These are phyloP conservation scores for Breviolum minutum DNA, from an alignment of 73 alveolate species.

Conservation along the genomic window DNA sequence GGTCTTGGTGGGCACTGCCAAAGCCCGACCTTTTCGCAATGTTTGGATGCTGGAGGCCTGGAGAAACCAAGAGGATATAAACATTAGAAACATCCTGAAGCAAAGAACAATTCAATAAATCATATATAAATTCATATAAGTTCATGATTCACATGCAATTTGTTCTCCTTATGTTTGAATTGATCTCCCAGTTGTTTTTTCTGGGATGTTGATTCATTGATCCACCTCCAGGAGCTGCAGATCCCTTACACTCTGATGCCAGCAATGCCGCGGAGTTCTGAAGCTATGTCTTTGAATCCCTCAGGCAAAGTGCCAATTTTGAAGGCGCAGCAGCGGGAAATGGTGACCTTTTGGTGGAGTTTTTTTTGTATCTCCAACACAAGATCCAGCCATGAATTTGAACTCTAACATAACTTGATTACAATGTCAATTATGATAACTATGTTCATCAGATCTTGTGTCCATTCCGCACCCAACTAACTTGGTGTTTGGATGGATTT, in stretches of 20 bases:
- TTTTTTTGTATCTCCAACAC: not conserved
- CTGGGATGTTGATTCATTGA: not conserved
- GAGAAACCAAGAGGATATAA: too few species aligned
- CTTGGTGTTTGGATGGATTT: too few species aligned
- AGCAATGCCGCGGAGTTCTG: slow-evolving; percentile 48
- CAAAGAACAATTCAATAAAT: too few species aligned
- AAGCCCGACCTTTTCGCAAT: slow-evolving; percentile 73
- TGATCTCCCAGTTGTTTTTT: not conserved
- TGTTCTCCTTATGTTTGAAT: not conserved
- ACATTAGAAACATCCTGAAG: too few species aligned
- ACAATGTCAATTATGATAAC: too few species aligned
- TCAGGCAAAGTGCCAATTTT: slow-evolving; percentile 51
- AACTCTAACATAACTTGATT: not conserved
- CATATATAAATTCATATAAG: too few species aligned
- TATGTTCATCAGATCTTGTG: too few species aligned
- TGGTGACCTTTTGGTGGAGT: not conserved
- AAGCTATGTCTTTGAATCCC: not conserved
- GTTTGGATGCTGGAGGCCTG: slow-evolving; percentile 92
- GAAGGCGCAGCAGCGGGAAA: not conserved
- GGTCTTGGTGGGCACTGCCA: slow-evolving; percentile 60
- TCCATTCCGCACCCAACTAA: too few species aligned
- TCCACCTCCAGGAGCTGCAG: slow-evolving; percentile 42
- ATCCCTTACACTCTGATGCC: slow-evolving; percentile 70
- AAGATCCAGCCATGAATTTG: not conserved
- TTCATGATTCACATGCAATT: too few species aligned